Evolutionary conservation across 2,329 filamentous ascomycete genomes (phyloP).

Genomic region (Aureobasidium pullulans): DNA sequence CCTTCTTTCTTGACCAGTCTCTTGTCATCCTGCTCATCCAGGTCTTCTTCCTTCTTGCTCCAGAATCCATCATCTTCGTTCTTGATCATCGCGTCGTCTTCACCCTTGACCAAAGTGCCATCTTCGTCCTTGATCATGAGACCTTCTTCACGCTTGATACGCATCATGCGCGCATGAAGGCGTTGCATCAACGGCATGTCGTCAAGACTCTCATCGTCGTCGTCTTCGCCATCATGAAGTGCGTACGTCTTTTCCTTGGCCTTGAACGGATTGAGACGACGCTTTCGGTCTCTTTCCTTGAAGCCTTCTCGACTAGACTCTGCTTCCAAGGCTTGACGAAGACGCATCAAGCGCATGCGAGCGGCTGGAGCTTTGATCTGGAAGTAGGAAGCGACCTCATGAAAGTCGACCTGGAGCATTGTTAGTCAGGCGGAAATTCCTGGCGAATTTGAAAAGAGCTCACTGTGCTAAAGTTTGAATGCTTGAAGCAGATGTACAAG

Average conservation of each 20-base stretch:
- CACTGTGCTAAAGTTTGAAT: conserved; percentile 12
- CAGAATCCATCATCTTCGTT: not conserved
- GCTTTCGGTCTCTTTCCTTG: not conserved
- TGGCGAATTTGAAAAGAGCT: not conserved
- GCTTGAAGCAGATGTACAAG: conserved; percentile 16
- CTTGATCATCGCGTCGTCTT: not conserved
- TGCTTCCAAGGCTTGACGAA: conserved; percentile 12
- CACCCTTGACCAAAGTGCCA: conserved; percentile 1
- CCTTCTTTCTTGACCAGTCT: not conserved
- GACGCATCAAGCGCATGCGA: conserved; percentile 17
- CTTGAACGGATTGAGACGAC: conserved; percentile 5
- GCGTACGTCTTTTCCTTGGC: conserved; percentile 9
- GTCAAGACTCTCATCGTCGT: conserved; percentile 5
- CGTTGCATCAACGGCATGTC: conserved; percentile 11
- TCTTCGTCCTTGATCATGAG: conserved; percentile 8
- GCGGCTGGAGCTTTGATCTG: conserved; percentile 17
- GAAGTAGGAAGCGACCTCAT: conserved; percentile 15
- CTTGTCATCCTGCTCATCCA: not conserved
- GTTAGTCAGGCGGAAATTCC: not conserved
- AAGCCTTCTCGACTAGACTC: conserved; percentile 6
- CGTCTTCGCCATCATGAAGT: not conserved
- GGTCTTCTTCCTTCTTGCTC: not conserved
- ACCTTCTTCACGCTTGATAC: conserved; percentile 6
- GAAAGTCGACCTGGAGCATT: conserved; percentile 14
- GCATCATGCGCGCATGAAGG: not conserved